Conservation (phyloP, 176 grass and related monocot genomes). For the Saccharum spontaneum region DNA sequence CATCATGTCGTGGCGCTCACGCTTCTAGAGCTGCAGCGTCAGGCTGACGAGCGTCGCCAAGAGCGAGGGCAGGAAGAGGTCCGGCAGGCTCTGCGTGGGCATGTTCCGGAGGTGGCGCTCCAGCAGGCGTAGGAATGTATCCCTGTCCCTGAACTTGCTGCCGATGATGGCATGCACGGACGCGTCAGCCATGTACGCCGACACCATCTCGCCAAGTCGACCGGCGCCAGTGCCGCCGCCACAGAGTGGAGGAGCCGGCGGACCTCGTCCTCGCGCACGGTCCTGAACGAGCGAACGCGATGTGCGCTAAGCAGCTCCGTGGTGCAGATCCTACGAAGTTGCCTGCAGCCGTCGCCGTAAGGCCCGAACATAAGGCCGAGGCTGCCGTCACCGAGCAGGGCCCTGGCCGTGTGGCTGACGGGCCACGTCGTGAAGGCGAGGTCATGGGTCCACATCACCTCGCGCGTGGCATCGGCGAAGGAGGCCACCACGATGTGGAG, state of each 20-base stretch:
- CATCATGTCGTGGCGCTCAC: neutral
- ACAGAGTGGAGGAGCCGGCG: too few relatives aligned
- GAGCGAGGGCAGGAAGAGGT: conserved; percentile 9
- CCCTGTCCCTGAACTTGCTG: conserved; percentile 19
- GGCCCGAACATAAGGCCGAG: too few relatives aligned
- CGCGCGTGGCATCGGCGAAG: neutral
- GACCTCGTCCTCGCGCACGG: too few relatives aligned
- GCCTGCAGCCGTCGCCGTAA: too few relatives aligned
- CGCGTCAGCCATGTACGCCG: conserved; percentile 11
- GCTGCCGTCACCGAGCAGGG: neutral
- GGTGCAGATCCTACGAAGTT: too few relatives aligned
- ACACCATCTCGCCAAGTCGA: neutral
- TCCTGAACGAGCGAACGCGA: too few relatives aligned
- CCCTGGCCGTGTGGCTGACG: neutral
- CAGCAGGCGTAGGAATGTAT: conserved; percentile 9
- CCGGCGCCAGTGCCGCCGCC: too few relatives aligned
- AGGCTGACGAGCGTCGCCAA: neutral
- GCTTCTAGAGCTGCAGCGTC: neutral
- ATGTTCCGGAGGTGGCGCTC: neutral
- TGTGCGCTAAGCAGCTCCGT: too few relatives aligned
- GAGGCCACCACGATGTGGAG: neutral
- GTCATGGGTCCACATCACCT: neutral
- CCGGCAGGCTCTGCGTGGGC: neutral
- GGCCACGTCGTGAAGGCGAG: neutral
- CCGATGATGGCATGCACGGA: conserved; percentile 15